Base-by-base conservation (phyloP, 1,284 basidiomycete species). In the Marasmius oreades region DNA sequence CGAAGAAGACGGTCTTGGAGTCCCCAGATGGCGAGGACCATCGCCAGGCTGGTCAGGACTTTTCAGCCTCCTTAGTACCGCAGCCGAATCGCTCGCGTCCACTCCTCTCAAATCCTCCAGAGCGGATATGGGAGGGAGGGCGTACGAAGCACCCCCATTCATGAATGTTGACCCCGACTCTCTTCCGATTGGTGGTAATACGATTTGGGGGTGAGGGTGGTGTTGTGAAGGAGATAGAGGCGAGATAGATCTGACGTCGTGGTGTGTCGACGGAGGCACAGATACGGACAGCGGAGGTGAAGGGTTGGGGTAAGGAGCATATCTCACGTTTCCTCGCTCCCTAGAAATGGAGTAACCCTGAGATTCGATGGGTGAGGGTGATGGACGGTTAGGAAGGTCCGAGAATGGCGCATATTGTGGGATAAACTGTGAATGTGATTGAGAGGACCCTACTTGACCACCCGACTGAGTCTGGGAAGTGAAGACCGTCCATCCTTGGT, bases 111-210 rank as follows among this genome's bases (percentile, higher is more conserved):
- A 66, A 58, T 81, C 80, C 65, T 87, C 85, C 61, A 89, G 70
- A 0, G 83, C 79, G 4, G 86, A 84, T 57, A 89, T 88, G 0
- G 86, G 85, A 1, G 86, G 86, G 3, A 88, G 68, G 8, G 82
- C 78, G 59, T 84, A 82, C 3, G 73, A 39, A 31, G 45, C 20
- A 6, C 18, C 23, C 14, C 45, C 34, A 65, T 23, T 64, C 69
- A 24, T 37, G 18, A 54, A 12, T 31, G 58, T 8, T 34, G 18
- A 24, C 59, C 51, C 1, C 39, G 28, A 61, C 55, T 3, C 64
- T 11, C 20, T 53, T 20, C 48, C 43, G 31, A 61, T 59, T 10
- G 60, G 60, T 23, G 60, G 57, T 7, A 61, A 46, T 36, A 43
- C 53, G 31, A 61, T 59, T 20, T 55, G 31, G 12, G 34, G 51